Evolutionary conservation across 306 rosid species (phyloP).

Genomic region (Acmispon strigosus): DNA sequence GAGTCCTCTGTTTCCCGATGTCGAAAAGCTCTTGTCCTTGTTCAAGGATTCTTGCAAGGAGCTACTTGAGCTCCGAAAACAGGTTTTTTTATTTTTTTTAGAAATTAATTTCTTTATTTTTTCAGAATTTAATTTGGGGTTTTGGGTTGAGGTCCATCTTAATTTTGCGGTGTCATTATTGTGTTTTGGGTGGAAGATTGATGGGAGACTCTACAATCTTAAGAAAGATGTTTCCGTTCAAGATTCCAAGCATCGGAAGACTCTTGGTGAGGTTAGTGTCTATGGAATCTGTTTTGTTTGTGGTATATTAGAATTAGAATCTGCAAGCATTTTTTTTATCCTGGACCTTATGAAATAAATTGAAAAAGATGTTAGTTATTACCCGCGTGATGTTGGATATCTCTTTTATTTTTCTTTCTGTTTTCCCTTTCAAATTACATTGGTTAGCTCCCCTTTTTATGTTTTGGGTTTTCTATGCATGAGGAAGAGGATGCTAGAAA

Average conservation of each 20-base stretch:
- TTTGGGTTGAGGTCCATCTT: conserved; percentile 13
- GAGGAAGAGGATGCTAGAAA: neutral
- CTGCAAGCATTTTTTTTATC: neutral
- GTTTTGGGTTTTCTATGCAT: neutral
- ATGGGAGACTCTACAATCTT: conserved; percentile 75
- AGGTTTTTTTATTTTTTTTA: conserved; percentile 41
- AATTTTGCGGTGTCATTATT: neutral
- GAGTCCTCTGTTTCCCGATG: conserved; percentile 80
- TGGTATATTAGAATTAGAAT: neutral
- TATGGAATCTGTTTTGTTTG: neutral
- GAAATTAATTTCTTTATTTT: neutral
- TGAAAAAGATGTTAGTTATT: neutral
- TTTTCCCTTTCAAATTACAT: neutral
- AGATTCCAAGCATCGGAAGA: conserved; percentile 90
- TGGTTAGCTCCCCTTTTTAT: neutral
- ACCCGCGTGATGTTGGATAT: neutral
- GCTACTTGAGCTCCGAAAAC: conserved; percentile 85
- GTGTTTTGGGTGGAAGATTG: conserved; percentile 52
- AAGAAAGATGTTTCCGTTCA: conserved; percentile 87
- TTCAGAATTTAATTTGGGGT: conserved; percentile 29
- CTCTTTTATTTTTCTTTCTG: neutral
- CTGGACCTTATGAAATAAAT: neutral
- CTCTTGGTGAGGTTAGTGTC: conserved; percentile 78
- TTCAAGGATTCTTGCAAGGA: conserved; percentile 92
- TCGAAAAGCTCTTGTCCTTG: conserved; percentile 72